A percentile compares a stretch with the other conserved stretches of the same genome.
These are phyloP conservation scores for Arthroderma sp. DNA, from an alignment of 2,329 filamentous ascomycete species.

Conservation along the genomic window DNA sequence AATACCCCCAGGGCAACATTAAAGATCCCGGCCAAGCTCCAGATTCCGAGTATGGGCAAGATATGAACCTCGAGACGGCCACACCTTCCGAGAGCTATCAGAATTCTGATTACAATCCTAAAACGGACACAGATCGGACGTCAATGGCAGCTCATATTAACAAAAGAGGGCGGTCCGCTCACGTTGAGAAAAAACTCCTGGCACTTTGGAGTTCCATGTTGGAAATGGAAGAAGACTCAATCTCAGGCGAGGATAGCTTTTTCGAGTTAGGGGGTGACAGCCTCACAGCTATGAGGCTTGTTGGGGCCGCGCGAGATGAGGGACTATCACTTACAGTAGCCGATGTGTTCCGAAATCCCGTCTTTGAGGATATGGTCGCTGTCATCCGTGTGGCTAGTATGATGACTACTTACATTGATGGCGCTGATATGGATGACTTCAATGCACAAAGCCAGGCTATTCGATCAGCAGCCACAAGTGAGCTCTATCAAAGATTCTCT, in stretches of 20 bases:
- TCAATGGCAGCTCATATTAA: slow-evolving; percentile 13
- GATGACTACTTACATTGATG: slow-evolving; percentile 11
- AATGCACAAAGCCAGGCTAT: slow-evolving; percentile 7
- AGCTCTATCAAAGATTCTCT: slow-evolving; percentile 14
- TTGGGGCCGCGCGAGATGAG: slow-evolving; percentile 30
- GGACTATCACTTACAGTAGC: slow-evolving; percentile 33
- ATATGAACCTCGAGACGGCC: not conserved
- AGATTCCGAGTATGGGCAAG: not conserved
- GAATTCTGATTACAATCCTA: slow-evolving; percentile 10
- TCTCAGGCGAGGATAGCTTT: slow-evolving; percentile 32
- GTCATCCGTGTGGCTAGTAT: slow-evolving; percentile 17
- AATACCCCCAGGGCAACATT: not conserved
- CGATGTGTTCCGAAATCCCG: slow-evolving; percentile 34
- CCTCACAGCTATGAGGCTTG: slow-evolving; percentile 33
- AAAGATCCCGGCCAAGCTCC: not conserved
- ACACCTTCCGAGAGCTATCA: slow-evolving; percentile 7
- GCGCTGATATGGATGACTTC: slow-evolving; percentile 2
- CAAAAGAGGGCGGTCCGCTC: slow-evolving; percentile 15
- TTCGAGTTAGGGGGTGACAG: slow-evolving; percentile 33
- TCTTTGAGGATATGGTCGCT: slow-evolving; percentile 31
- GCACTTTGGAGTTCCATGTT: slow-evolving; percentile 30
- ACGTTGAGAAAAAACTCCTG: slow-evolving; percentile 27
- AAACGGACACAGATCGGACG: slow-evolving; percentile 9
- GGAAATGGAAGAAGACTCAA: slow-evolving; percentile 23
- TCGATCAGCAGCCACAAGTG: slow-evolving; percentile 10